Base-by-base conservation (phyloP, 2,329 filamentous ascomycete genomes). In the Colletotrichum navitas region DNA sequence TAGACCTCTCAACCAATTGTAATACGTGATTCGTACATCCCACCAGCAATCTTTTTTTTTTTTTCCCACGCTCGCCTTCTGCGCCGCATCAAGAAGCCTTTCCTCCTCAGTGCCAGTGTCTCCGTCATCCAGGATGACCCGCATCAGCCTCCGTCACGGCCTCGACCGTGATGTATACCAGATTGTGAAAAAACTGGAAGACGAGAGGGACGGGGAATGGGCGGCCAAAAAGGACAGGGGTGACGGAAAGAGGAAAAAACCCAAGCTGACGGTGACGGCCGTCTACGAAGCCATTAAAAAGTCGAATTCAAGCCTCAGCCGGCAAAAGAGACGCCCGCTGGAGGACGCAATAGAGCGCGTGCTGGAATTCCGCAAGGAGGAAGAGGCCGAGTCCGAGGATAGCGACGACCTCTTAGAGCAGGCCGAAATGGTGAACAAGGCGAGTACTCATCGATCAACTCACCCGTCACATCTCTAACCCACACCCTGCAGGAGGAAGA, bases 281-380 rank as follows among this genome's bases (percentile, higher is more conserved):
- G 88, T 97, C 1, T 97, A 96, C 79, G 73, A 73, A 24, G 89
- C 89, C 70, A 94, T 98, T 73, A 93, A 94, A 76, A 84, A 86
- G 62, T 97, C 94, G 18, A 98, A 98, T 79, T 97, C 94, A 0
- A 94, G 92, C 75, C 82, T 98, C 29, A 94, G 93, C 74, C 87
- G 96, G 29, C 90, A 93, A 75, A 94, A 94, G 49, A 97, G 96
- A 80, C 91, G 91, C 72, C 85, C 92, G 0, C 83, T 98, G 1
- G 93, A 97, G 79, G 93, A 96, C 74, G 92, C 93, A 45, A 94
- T 98, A 74, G 94, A 97, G 73, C 87, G 94, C 10, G 94, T 95
- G 0, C 83, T 98, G 21, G 88, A 91, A 10, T 89, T 94, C 24
- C 85, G 95, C 6, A 92, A 91, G 74, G 89, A 93, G 75, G 88